These are phyloP conservation scores for Nissolia schottii DNA, from an alignment of 306 rosid species.

Conservation along the genomic window DNA sequence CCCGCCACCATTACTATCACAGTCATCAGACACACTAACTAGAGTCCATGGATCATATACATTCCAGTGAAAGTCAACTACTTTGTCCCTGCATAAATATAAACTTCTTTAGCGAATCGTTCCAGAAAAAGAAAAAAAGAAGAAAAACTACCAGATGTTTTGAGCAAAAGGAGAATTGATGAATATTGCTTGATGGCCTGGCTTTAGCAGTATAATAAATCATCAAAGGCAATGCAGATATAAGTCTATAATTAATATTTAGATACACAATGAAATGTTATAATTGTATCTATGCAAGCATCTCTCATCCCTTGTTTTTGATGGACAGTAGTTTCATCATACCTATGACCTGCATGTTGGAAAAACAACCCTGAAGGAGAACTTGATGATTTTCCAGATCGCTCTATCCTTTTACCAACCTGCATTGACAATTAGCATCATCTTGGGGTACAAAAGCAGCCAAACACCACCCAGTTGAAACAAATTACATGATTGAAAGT, in stretches of 20 bases:
- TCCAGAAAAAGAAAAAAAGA: neutral
- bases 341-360: constrained; percentile 99
- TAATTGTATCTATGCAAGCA: no score
- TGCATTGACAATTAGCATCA: constrained; percentile 27
- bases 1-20: constrained; percentile 96
- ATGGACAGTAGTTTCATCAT: constrained; percentile 5
- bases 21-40: constrained; percentile 97
- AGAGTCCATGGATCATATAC: constrained; percentile 88
- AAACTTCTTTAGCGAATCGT: neutral
- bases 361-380: constrained; percentile 87
- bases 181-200: neutral
- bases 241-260: no score
- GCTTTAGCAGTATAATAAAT: neutral
- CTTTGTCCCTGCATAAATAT: constrained; percentile 43
- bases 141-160: neutral
- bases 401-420: constrained; percentile 78
- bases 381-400: constrained; percentile 50
- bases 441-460: neutral
- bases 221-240: neutral
- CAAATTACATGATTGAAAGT: neutral
- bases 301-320: neutral
- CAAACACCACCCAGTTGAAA: neutral
- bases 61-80: constrained; percentile 55
- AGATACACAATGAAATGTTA: no score
- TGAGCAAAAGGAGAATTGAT: neutral